Evolutionary conservation across 768 basidiomycete genomes (phyloP).

Genomic region (Macrocybe gigantea): DNA sequence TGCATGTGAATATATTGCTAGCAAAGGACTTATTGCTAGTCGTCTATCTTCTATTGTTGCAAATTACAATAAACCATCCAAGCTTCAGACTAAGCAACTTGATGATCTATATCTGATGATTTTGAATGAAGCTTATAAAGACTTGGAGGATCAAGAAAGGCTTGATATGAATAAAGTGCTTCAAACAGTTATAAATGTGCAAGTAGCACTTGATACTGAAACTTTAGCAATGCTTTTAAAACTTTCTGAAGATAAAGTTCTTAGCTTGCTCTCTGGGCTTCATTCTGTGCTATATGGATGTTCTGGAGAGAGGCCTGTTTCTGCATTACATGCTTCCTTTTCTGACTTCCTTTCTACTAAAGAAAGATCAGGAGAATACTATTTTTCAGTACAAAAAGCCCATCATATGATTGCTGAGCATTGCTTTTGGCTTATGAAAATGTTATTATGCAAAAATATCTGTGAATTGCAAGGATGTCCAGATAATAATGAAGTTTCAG

Average conservation of each 20-base stretch:
- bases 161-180: neutral
- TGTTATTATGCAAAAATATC: too few species aligned
- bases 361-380: neutral
- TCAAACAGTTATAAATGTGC: neutral
- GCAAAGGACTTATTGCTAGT: neutral
- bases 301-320: neutral
- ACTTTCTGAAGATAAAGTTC: neutral
- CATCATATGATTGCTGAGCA: too few species aligned
- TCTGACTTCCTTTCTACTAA: neutral
- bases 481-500: too few species aligned
- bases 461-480: too few species aligned
- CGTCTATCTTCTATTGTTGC: neutral
- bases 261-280: neutral
- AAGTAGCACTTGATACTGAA: too few species aligned
- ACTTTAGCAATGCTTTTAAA: neutral
- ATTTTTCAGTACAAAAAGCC: neutral
- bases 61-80: neutral
- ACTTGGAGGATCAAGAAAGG: neutral
- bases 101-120: neutral
- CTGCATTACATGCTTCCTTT: neutral
- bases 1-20: neutral
- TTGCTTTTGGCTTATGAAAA: too few species aligned
- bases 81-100: neutral
- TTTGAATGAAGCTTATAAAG: neutral
- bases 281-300: neutral